Evolutionary conservation across 1,284 basidiomycete species (phyloP), one percentile per base, ranked within the genome.

Genomic region (Pyrrhoderma lamaoense): DNA sequence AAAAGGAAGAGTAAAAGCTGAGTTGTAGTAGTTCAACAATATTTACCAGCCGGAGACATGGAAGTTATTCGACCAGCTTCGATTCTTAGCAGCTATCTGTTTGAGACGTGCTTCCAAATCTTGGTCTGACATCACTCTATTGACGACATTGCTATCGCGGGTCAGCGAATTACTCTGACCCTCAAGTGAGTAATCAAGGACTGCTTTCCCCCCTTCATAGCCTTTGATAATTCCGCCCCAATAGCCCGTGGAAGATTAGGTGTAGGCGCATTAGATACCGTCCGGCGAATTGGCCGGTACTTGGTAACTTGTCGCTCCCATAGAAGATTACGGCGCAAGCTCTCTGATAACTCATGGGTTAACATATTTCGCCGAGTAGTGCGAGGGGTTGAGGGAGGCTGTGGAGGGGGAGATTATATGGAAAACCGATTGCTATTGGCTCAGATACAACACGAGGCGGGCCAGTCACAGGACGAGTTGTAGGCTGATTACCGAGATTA

Each of bases 331-430:
- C 85, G 72, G 18, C 92, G 73, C 54, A 95, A 67, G 56, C 83
- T 87, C 68, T 94, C 92, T 43, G 87, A 87, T 62, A 95, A 72
- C 67, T 95, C 92, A 19, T 83, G 85, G 52, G 81, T 74, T 46
- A 94, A 73, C 89, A 94, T 93, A 60, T 81, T 77, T 45, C 87
- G 74, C 3, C 91, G 76, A 14, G 89, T 93, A 35, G 92, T 91
- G 25, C 86, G 79, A 0, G 92, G 92, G 1, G 90, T 89, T 59
- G 85, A 85, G 0, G 90, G 86, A 23, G 77, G 70, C 0, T 80
- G 75, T 16, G 83, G 75, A 1, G 72, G 69, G 86, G 85, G 22
- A 89, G 73, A 59, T 85, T 86, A 66, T 87, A 89, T 3, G 85
- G 85, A 61, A 85, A 82, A 3, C 71, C 72, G 2, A 86, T 65